Conservation (phyloP, 148 eudicot genomes). For the Rhododendron simsii region DNA sequence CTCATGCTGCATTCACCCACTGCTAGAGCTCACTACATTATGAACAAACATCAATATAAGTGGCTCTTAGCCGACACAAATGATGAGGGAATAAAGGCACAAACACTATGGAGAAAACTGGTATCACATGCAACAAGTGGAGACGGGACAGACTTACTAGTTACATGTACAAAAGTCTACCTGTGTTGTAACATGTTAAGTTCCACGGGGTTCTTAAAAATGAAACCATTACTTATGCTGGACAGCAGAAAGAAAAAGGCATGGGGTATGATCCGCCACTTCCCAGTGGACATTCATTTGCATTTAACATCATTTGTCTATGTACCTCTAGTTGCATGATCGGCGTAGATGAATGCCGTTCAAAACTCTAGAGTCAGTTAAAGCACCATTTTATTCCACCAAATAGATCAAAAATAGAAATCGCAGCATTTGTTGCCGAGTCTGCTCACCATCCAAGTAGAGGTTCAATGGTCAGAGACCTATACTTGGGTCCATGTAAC, state of each 20-base stretch:
- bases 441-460: background rate
- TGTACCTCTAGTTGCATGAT: background rate
- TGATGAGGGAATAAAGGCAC: background rate
- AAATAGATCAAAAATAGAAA: background rate
- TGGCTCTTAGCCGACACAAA: background rate
- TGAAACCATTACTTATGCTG: background rate
- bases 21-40: background rate
- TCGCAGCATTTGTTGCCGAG: background rate
- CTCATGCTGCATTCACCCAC: background rate
- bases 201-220: background rate
- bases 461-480: background rate
- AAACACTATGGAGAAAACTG: background rate
- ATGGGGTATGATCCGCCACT: background rate
- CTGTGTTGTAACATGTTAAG: background rate
- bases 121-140: background rate
- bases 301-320: background rate
- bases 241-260: background rate
- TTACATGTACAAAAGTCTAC: background rate
- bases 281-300: background rate
- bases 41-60: background rate
- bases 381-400: background rate
- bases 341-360: background rate
- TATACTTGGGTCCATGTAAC: background rate
- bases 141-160: background rate
- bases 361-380: background rate